Base-by-base conservation (phyloP, 805 yeast genomes). In the Ogataea kodamae region DNA sequence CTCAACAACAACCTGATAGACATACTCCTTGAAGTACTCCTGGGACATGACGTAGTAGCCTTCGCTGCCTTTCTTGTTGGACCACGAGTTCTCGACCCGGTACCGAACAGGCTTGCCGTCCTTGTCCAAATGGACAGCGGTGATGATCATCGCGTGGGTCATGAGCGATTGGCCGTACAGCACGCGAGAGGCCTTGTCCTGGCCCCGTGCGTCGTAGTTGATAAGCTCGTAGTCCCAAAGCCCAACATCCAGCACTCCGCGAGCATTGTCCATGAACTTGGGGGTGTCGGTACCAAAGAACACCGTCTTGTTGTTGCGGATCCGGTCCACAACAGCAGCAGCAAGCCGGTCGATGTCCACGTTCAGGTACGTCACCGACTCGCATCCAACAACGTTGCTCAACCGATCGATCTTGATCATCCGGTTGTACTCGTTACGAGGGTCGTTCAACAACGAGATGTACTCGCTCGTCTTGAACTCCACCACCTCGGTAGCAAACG, bases 271-370 rank as follows among this genome's bases (percentile, higher is more conserved):
- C 71, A 70, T 72, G 61, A 68, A 86, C 55, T 81, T 79, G 15
- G 90, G 92, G n/a, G 89, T 85, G 57, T 86, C 94, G 11, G 89
- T 79, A 9, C 95, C 95, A 53, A 86, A 87, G 65, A 86, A 87
- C 5, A 87, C 85, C 0, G 94, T 81, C 63, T 81, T 81, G 60
- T 83, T 78, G 41, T 66, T 68, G 61, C 80, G 72, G 52, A 86
- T 71, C 61, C 86, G 75, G 49, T 74, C 70, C 22, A 84, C 74
- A 18, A 85, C 83, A 30, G 78, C 67, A 19, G 67, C 50, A 27
- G 86, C 74, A 36, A 86, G 63, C 6, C 64, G 64, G 11, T 71
- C 71, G 39, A 79, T 71, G 25, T 77, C 78, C 34, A 76, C 66
- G 57, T 86, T 86, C 49, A 86, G 69, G 54, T 86, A 86, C 28